phyloP scores from a whole-genome alignment of 805 yeast species.

The Saccharomycopsis synnaedendra region DNA sequence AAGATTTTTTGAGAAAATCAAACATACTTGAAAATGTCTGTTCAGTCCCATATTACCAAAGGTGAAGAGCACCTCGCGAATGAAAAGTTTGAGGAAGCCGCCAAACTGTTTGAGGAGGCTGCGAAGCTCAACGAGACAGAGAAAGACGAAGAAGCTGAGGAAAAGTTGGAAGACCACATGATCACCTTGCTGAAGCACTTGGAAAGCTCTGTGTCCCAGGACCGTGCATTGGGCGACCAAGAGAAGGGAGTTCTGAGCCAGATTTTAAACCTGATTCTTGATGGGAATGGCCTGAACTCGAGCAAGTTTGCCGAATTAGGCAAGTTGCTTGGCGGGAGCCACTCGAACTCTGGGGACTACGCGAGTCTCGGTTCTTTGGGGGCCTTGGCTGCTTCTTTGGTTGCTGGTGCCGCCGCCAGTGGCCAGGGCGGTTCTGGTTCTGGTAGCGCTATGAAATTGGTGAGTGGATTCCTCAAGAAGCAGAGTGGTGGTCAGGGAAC shows the following conservation, averaged over 20 bases:
- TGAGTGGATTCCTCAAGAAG: neutral
- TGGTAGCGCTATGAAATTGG: neutral
- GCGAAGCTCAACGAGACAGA: constrained; percentile 10
- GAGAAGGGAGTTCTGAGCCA: constrained; percentile 9
- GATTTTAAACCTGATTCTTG: constrained; percentile 6
- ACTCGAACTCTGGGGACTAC: constrained; percentile 7
- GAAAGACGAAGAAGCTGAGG: neutral
- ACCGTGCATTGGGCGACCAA: constrained; percentile 12
- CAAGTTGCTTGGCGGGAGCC: constrained; percentile 9
- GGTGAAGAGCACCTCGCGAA: constrained; percentile 11
- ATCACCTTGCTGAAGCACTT: constrained; percentile 3
- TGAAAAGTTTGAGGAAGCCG: constrained; percentile 9
- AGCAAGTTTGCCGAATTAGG: constrained; percentile 8
- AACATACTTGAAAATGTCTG: neutral
- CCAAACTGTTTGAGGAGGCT: constrained; percentile 12
- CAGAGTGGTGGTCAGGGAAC: neutral
- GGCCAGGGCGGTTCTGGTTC: neutral
- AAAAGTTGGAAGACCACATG: constrained; percentile 6
- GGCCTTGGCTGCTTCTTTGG: constrained; percentile 13
- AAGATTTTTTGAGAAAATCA: no score
- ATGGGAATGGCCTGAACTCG: constrained; percentile 5
- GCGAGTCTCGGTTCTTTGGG: constrained; percentile 13
- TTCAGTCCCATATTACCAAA: constrained; percentile 9
- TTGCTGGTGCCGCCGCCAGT: constrained; percentile 5
- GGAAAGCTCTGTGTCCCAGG: constrained; percentile 13